Evolutionary conservation across 208 protist species (phyloP), one percentile per base, ranked within the genome.

Genomic region (Leishmania amazonensis): DNA sequence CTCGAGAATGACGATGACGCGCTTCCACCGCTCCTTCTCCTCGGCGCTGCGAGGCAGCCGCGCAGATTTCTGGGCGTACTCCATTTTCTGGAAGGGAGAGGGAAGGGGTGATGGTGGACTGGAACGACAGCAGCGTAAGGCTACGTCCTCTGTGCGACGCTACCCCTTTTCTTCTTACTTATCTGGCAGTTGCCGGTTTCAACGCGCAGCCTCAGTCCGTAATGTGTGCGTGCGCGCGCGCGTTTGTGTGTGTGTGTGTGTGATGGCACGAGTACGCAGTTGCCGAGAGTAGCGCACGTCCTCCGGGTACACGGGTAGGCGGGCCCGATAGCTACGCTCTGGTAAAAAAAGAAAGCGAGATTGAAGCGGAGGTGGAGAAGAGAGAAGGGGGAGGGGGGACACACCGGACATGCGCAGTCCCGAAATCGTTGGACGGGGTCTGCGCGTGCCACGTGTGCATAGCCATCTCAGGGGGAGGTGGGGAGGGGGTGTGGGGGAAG

Each of bases 1-100:
- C 81, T 99, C 98, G 11, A 99, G 90, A 42, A 99, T 93, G 68
- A 99, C 88, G 83, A 99, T 99, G 51, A 99, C 85, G 51, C 98
- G 96, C 77, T 95, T 89, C 91, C 91, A 96, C 21, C 86, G 89
- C 81, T 93, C 92, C 80, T 96, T 97, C 67, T 99, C 96, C 81
- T 96, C 89, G 1, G 92, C 89, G 31, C 90, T 96, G 77, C 91
- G 93, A 31, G 95, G 94, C n/a, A 98, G 80, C 9, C 91, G 93
- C 38, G 89, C 95, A 8, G 92, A 93, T 86, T 97, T 96, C 76
- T 94, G 94, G 35, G 85, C 62, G 76, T 92, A 97, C 81, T 97
- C 92, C 94, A 97, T 97, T 35, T 15, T 7, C 7, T 11, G 6
- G 38, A 40, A 47, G n/a, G 6, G 72, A 42, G 72, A 60, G 15